These are phyloP conservation scores for Arthrobotrys sinensis DNA, from an alignment of 2,329 filamentous ascomycete species.

Conservation along the genomic window DNA sequence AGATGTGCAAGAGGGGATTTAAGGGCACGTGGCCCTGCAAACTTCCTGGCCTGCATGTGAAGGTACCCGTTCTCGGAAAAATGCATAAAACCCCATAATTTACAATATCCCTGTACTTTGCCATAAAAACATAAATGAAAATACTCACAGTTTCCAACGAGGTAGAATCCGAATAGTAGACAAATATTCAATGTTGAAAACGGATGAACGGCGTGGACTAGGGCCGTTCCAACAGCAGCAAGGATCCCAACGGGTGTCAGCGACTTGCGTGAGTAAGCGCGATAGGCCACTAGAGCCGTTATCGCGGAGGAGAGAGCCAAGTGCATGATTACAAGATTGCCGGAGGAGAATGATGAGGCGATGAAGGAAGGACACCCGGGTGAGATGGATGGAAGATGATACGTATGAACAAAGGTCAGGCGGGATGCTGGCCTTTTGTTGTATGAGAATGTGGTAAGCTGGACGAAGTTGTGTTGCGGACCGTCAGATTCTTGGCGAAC, in stretches of 20 bases:
- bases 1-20: not conserved
- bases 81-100: slow-evolving; percentile 79
- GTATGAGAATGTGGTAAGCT: slow-evolving; percentile 16
- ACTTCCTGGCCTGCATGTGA: not conserved
- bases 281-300: slow-evolving; percentile 73
- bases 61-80: slow-evolving; percentile 13
- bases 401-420: slow-evolving; percentile 7
- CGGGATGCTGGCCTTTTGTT: slow-evolving; percentile 24
- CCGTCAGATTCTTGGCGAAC: slow-evolving; percentile 21
- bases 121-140: slow-evolving; percentile 77
- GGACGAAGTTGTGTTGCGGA: slow-evolving; percentile 16
- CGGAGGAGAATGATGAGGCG: not conserved
- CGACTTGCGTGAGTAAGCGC: slow-evolving; percentile 80
- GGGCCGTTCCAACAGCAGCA: slow-evolving; percentile 80
- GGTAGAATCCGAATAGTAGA: slow-evolving; percentile 50
- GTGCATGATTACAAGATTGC: slow-evolving; percentile 30
- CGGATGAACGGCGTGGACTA: slow-evolving; percentile 88
- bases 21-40: slow-evolving; percentile 7
- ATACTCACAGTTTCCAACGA: slow-evolving; percentile 62
- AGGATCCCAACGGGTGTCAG: slow-evolving; percentile 83
- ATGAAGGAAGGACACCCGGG: not conserved
- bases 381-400: slow-evolving; percentile 1
- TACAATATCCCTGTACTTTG: slow-evolving; percentile 15
- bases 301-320: slow-evolving; percentile 67
- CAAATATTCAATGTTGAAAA: slow-evolving; percentile 73